These are phyloP conservation scores for Cydonia oblonga DNA, from an alignment of 331 rosid genomes.

Conservation along the genomic window DNA sequence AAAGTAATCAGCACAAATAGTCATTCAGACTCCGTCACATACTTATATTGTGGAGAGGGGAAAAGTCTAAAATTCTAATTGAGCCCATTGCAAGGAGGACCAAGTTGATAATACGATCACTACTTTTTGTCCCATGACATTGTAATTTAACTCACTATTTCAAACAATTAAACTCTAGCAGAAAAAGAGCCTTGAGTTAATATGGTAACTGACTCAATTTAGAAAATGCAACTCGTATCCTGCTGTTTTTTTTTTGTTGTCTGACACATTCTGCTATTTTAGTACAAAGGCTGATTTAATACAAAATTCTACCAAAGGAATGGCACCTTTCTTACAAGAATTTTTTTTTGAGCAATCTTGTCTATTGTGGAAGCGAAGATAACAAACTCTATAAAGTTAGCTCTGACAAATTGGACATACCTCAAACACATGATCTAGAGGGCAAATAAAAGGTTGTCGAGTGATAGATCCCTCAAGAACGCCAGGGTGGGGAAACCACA, in stretches of 20 bases:
- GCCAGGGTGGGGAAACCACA: conserved; percentile 97
- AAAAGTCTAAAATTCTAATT: neutral
- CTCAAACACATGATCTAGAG: conserved; percentile 97
- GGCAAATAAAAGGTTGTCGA: conserved; percentile 91
- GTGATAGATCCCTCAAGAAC: conserved; percentile 78
- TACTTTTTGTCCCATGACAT: neutral
- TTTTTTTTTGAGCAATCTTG: neutral
- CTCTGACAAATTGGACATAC: conserved; percentile 32
- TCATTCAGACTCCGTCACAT: neutral
- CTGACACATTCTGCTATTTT: neutral
- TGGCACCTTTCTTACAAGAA: neutral
- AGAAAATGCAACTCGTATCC: neutral
- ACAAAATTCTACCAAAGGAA: neutral
- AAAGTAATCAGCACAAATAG: neutral
- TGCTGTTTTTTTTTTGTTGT: neutral
- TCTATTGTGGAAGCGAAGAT: neutral
- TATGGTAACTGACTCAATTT: neutral
- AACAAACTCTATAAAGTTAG: neutral
- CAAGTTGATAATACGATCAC: neutral
- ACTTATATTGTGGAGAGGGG: neutral
- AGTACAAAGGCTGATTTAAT: neutral
- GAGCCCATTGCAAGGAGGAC: neutral
- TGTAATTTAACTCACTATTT: neutral
- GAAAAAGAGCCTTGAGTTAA: neutral
- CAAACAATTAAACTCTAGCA: neutral